Base-by-base conservation (phyloP, 768 basidiomycete species). In the Termitomyces sp. region DNA sequence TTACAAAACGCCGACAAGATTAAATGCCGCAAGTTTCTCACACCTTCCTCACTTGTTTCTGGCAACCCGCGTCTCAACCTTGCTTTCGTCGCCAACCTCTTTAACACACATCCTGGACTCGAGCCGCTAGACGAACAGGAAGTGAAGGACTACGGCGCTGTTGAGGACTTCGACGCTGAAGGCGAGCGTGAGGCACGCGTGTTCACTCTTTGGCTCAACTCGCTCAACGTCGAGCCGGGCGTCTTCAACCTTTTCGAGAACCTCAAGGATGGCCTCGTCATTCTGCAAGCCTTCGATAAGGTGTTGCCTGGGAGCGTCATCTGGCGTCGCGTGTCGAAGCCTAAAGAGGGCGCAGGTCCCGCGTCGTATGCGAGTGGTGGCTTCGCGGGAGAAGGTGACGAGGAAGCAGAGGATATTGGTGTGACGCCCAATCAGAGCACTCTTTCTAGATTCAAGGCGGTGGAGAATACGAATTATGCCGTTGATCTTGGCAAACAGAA, bases 111-210 rank as follows among this genome's bases (percentile, higher is more conserved):
- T 73, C 97, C 96, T 0, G 93, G 96, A 0, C 86, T 98, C 32
- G 97, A 83, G 59, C 96, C 96, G 1, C 83, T 98, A 44, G 95
- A 96, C 67, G 94, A 95, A 66, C 84, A 93, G 68, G 95, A 98
- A 69, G 90, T 90, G 5, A 94, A 96, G 60, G 90, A 91, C 63
- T 92, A 92, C 58, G 90, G 91, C 23, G 83, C 77, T 0, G 83
- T 99, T 35, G 96, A 98, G 66, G 97, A 98, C 75, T 99, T 99
- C 65, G 97, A 99, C 60, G 97, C 96, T 0, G 97, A 99, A 71
- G 97, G 97, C 59, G 97, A 99, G 71, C 87, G 97, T 46, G 97
- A 98, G 71, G 97, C 97, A 5, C 86, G 96, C 37, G 97, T 95
- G 31, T 99, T 99, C 70, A 99, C 90, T 0, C 84, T 99, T 19